These are phyloP conservation scores for Tricholoma saponaceum DNA, from an alignment of 768 basidiomycete genomes.

Conservation along the genomic window DNA sequence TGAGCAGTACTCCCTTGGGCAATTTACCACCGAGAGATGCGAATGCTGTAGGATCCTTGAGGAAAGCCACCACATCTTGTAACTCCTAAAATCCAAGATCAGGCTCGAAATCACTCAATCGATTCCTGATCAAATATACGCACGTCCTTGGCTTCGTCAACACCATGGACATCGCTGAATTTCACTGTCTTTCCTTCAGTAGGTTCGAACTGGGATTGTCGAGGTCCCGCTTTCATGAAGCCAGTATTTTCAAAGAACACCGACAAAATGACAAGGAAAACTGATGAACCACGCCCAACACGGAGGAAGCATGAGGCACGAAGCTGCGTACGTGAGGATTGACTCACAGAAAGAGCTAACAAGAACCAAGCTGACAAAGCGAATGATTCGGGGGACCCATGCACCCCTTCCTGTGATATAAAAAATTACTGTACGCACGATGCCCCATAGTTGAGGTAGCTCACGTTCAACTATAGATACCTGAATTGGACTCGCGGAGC, in stretches of 20 bases:
- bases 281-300: conserved; percentile 27
- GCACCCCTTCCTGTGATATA: conserved; percentile 56
- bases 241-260: conserved; percentile 93
- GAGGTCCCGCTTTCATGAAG: conserved; percentile 83
- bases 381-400: conserved; percentile 57
- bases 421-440: conserved; percentile 5
- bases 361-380: conserved; percentile 53
- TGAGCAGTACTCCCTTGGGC: conserved; percentile 88
- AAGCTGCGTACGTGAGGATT: not conserved
- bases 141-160: conserved; percentile 94
- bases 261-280: conserved; percentile 81
- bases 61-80: conserved; percentile 90
- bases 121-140: conserved; percentile 15
- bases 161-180: conserved; percentile 95
- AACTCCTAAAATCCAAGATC: conserved; percentile 57
- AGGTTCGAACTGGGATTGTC: conserved; percentile 80
- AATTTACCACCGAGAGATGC: conserved; percentile 89
- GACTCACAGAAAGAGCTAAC: conserved; percentile 66
- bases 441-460: conserved; percentile 20
- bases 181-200: conserved; percentile 76
- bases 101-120: not conserved
- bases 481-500: conserved; percentile 60
- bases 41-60: conserved; percentile 91
- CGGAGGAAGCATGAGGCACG: not conserved
- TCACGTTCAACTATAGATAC: conserved; percentile 81